These are phyloP conservation scores for Dichotomocladium elegans DNA, from an alignment of 371 early-diverging fungal species.

Conservation along the genomic window DNA sequence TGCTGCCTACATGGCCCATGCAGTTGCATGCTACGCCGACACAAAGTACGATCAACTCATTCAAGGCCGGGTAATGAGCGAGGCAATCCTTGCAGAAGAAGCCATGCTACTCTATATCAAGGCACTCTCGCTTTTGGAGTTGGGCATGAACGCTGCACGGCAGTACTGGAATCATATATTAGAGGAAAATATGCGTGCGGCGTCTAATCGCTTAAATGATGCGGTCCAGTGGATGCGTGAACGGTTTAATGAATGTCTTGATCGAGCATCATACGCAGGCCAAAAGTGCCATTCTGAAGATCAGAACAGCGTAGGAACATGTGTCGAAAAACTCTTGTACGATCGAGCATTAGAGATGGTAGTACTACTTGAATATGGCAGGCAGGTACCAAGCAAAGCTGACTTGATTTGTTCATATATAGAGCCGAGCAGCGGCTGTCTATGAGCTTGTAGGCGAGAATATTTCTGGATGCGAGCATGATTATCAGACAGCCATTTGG, in stretches of 20 bases:
- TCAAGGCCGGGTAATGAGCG: conserved; percentile 5
- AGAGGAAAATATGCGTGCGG: conserved; percentile 23
- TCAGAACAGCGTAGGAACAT: conserved; percentile 34
- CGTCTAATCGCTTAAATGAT: conserved; percentile 44
- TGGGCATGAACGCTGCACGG: conserved; percentile 69
- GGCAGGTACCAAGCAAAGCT: not conserved
- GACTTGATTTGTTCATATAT: not conserved
- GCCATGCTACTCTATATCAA: conserved; percentile 73
- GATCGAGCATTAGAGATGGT: conserved; percentile 66
- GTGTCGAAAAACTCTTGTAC: conserved; percentile 67
- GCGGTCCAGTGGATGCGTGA: conserved; percentile 87
- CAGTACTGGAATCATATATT: conserved; percentile 61
- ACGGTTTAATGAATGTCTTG: conserved; percentile 82
- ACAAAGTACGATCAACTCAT: conserved; percentile 45
- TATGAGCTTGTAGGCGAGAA: conserved; percentile 53
- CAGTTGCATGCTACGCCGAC: conserved; percentile 59
- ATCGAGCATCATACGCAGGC: conserved; percentile 68
- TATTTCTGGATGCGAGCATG: conserved; percentile 64
- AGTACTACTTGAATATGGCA: conserved; percentile 5
- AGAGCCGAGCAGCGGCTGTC: conserved; percentile 55
- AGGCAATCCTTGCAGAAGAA: conserved; percentile 53
- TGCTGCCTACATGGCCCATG: conserved; percentile 62
- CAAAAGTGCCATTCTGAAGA: conserved; percentile 36
- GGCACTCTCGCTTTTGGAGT: conserved; percentile 71
- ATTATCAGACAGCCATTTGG: conserved; percentile 77